Conservation (phyloP, 2,329 filamentous ascomycete genomes). For the Colletotrichum tanaceti region DNA sequence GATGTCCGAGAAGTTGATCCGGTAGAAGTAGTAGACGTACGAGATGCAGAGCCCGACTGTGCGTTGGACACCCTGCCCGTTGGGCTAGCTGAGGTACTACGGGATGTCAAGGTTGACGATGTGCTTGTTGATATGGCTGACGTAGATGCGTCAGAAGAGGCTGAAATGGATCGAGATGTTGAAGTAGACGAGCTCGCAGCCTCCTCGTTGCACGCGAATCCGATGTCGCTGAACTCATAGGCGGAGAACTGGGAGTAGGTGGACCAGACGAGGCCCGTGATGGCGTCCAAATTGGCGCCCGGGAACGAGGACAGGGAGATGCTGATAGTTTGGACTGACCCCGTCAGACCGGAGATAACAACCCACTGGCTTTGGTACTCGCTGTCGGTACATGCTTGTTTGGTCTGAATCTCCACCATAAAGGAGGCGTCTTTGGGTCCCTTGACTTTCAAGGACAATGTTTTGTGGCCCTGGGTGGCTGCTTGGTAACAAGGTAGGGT, state of each 20-base stretch:
- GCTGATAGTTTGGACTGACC: slow-evolving; percentile 61
- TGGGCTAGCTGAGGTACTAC: not conserved
- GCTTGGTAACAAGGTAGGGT: slow-evolving; percentile 61
- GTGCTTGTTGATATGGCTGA: not conserved
- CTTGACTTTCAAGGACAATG: slow-evolving; percentile 48
- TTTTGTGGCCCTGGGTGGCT: slow-evolving; percentile 59
- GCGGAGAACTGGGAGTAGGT: slow-evolving; percentile 22
- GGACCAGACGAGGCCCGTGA: slow-evolving; percentile 36
- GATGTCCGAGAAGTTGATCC: not conserved
- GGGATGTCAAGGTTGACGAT: not conserved
- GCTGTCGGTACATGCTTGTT: slow-evolving; percentile 56
- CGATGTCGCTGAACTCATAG: slow-evolving; percentile 29
- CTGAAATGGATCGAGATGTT: slow-evolving; percentile 4
- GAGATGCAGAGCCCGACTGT: not conserved
- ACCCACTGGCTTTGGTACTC: slow-evolving; percentile 58
- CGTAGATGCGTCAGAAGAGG: not conserved
- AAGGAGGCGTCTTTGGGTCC: slow-evolving; percentile 40
- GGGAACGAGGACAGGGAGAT: slow-evolving; percentile 56
- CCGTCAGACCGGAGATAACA: slow-evolving; percentile 59
- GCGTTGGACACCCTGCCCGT: not conserved
- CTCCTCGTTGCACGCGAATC: slow-evolving; percentile 25
- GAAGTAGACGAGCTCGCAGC: not conserved
- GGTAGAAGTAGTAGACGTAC: not conserved
- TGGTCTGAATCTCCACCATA: slow-evolving; percentile 48
- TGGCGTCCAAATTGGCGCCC: slow-evolving; percentile 22